Evolutionary conservation across 768 basidiomycete genomes (phyloP), one percentile per base, ranked within the genome.

Genomic region (Lentinula sp.): DNA sequence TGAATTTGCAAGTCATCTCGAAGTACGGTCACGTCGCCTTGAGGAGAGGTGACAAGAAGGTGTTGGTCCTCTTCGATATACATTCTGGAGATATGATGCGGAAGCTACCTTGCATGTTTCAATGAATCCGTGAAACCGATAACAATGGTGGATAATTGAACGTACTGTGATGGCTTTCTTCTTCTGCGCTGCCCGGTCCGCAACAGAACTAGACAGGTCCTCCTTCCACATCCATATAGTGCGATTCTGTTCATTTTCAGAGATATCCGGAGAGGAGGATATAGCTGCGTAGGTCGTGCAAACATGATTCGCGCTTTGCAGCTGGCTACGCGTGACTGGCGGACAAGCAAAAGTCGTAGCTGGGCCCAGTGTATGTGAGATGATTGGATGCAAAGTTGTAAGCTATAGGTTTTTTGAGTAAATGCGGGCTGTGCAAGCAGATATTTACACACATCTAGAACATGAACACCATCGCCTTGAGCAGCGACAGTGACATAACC

Each of bases 401-500:
- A 86, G 75, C 88, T 90, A 63, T n/a, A 40, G 57, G 34, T 49
- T 18, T 18, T 9, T 34, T 42, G 54, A 23, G 59, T 51, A 39
- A 57, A 50, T 45, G 39, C 8, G 18, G 34, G 56, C 9, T 51
- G 46, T 23, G n/a, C 15, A 8, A 42, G 63, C 53, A 54, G 59
- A 35, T 18, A 76, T 18, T 28, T 16, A 35, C 80, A 66, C 68
- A 91, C 90, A 70, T 92, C 87, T 61, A 89, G 71, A 49, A 93
- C 69, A 72, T 92, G 89, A 42, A 92, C 75, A 34, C 91, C 91
- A 60, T 93, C 89, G 63, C 80, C 81, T 62, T 91, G 88, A 11
- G 79, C 86, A 13, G 88, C 80, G 59, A 89, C 78, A 0, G 88
- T 88, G 45, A 81, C 85, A 76, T 80, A 80, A 31, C 84, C 82